Evolutionary conservation across 2,329 filamentous ascomycete genomes (phyloP), one percentile per base, ranked within the genome.

Genomic region (Alternaria panax): DNA sequence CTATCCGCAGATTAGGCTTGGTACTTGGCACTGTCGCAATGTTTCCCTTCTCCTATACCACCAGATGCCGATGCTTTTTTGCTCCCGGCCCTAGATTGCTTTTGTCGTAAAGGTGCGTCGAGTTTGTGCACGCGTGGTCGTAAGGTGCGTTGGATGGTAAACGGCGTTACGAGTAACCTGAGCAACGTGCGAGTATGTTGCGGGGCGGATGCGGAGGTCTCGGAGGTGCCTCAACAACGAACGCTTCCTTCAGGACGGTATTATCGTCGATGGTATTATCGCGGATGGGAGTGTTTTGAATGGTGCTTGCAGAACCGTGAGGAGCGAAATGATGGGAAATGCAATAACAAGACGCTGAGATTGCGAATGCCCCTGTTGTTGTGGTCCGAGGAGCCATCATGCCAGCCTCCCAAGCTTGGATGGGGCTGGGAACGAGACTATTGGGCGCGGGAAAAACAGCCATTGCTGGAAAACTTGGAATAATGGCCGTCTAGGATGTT

Each of bases 141-240:
- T 59, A 50, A 46, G 51, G 20, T 43, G 18, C 20, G 27, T 38
- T 43, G 25, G 20, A 51, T 20, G 48, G 18, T 41, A 62, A 63
- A 63, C 66, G 66, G 68, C 61, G 67, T 67, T 55, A 52, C 45
- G 54, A 18, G 27, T 62, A 52, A 51, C 55, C 43, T 48, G 24
- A 54, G 50, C 52, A 63, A 54, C 51, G 60, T 47, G 53, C 27
- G 43, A 51, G 52, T 51, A 54, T 56, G 58, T 60, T 46, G 63
- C 38, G 58, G 57, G 63, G 51, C 38, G 34, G 34, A 38, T 38
- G 60, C 62, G 53, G 65, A 65, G 57, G 56, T 54, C 56, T 57
- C 60, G 58, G 64, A 59, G 60, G 58, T 64, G 54, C 46, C 43
- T 43, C 36, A 38, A 38, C 16, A 34, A 30, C 12, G 14, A 36